Percentiles rank a stretch among this genome's conserved stretches.
Evolutionary conservation across 345 rosid species (phyloP).

Genomic region (Brassica cretica): DNA sequence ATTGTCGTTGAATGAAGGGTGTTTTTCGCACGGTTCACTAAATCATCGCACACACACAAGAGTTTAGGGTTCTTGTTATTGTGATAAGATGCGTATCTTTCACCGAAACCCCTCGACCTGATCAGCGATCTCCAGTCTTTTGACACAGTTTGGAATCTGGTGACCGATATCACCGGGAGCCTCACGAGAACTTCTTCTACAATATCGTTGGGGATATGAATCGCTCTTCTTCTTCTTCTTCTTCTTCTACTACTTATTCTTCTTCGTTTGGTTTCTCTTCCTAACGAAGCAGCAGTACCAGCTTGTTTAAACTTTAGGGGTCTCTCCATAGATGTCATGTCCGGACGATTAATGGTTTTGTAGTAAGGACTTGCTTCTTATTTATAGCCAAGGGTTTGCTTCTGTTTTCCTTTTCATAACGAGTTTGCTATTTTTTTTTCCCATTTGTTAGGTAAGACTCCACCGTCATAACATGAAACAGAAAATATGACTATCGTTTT

Average conservation of each 20-base stretch:
- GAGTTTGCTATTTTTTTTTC: too few relatives aligned
- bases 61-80: not conserved
- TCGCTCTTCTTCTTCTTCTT: not conserved
- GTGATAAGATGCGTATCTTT: not conserved
- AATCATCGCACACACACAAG: not conserved
- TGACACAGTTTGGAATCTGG: slow-evolving; percentile 4
- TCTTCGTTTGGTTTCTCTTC: slow-evolving; percentile 8
- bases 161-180: not conserved
- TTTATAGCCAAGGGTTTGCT: too few relatives aligned
- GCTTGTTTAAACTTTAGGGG: not conserved
- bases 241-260: not conserved
- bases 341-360: too few relatives aligned
- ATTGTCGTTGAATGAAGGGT: not conserved
- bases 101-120: not conserved
- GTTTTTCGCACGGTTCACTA: not conserved
- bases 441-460: too few relatives aligned
- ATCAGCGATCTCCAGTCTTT: slow-evolving; percentile 11
- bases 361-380: too few relatives aligned
- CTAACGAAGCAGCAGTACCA: not conserved
- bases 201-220: slow-evolving; percentile 1
- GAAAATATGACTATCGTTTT: too few relatives aligned
- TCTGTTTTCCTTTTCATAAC: too few relatives aligned
- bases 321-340: not conserved
- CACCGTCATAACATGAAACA: too few relatives aligned
- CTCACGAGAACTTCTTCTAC: slow-evolving; percentile 6